Base-by-base conservation (phyloP, 1,284 basidiomycete genomes). In the Heterobasidion irregulare region DNA sequence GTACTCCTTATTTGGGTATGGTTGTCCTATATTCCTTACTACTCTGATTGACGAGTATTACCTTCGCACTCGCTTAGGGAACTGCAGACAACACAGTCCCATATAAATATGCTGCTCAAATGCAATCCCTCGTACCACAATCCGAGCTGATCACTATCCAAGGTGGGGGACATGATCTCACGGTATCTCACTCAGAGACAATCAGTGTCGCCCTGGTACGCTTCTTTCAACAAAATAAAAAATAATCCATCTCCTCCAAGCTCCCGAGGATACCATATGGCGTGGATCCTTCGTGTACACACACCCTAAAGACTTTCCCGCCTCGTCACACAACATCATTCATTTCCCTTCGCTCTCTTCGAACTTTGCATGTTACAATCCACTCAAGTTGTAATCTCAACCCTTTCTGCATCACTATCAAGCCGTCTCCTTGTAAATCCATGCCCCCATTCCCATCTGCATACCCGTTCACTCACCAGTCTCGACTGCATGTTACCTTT, bases 1-100 rank as follows among this genome's bases (percentile, higher is more conserved):
- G 76, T 88, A 13, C 70, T 89, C 33, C 66, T 86, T 18, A 73
- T 89, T 35, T 86, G 87, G 70, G 84, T 84, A 63, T 36, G 80
- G 71, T 18, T 36, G 47, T 48, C 26, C 19, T 36, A 6, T 44
- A 13, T 44, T 44, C 41, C 41, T 16, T 13, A 5, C 3, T 7
- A 13, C 41, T 6, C 41, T 8, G 12, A 16, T 44, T 16, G 16
- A n/a, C 13, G 50, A n/a, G 50, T 41, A 33, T 53, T 56, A 18
- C 53, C 33, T 10, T 10, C 19, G 53, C 41, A 33, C 35, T 47
- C 46, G 63, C 32, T 32, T 35, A 53, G 86, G 88, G 87, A 13
- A 88, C 84, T 9, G 74, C 74, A 12, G 87, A 89, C 61, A 71
- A 64, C 15, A 82, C 82, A 0, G 86, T 89, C 4, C 76, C 79